A percentile compares a stretch with the other conserved stretches of the same genome.
Conservation (phyloP, 305 asterid genomes). For the Solanum hybrid region DNA sequence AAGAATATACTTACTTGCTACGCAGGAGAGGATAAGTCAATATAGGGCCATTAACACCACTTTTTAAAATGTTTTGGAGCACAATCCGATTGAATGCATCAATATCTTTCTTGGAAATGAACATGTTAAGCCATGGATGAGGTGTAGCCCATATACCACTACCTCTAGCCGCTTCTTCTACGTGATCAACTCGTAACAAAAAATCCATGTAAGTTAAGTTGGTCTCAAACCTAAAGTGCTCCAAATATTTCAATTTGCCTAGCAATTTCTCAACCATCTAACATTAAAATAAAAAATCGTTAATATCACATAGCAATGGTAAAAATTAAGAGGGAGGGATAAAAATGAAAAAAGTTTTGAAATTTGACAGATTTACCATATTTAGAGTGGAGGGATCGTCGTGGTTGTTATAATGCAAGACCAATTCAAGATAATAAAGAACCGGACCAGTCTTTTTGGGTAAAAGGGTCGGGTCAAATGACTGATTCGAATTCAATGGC, state of each 20-base stretch:
- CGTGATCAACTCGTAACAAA: slow-evolving; percentile 61
- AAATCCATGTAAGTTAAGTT: slow-evolving; percentile 55
- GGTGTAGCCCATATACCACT: slow-evolving; percentile 87
- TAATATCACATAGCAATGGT: too few relatives aligned
- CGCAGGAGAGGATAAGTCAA: slow-evolving; percentile 73
- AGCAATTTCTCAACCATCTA: slow-evolving; percentile 50
- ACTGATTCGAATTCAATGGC: slow-evolving; percentile 30
- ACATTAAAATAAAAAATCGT: background rate
- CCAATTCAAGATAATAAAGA: slow-evolving; percentile 78
- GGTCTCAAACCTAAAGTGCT: slow-evolving; percentile 30
- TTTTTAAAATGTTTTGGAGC: slow-evolving; percentile 55
- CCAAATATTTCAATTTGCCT: slow-evolving; percentile 22
- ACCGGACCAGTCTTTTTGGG: slow-evolving; percentile 57
- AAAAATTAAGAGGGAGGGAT: background rate
- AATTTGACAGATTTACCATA: slow-evolving; percentile 25
- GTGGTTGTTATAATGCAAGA: slow-evolving; percentile 41
- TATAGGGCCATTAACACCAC: slow-evolving; percentile 88
- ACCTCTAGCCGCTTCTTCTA: slow-evolving; percentile 56
- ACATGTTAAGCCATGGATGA: slow-evolving; percentile 95
- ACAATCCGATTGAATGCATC: slow-evolving; percentile 55
- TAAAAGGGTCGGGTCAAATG: slow-evolving; percentile 39
- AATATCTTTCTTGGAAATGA: slow-evolving; percentile 55
- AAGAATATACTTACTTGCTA: slow-evolving; percentile 48
- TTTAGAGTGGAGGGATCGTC: slow-evolving; percentile 38
- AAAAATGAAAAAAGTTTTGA: background rate